Evolutionary conservation across 2,329 filamentous ascomycete species (phyloP).

Genomic region (Colletotrichum eremochloae): DNA sequence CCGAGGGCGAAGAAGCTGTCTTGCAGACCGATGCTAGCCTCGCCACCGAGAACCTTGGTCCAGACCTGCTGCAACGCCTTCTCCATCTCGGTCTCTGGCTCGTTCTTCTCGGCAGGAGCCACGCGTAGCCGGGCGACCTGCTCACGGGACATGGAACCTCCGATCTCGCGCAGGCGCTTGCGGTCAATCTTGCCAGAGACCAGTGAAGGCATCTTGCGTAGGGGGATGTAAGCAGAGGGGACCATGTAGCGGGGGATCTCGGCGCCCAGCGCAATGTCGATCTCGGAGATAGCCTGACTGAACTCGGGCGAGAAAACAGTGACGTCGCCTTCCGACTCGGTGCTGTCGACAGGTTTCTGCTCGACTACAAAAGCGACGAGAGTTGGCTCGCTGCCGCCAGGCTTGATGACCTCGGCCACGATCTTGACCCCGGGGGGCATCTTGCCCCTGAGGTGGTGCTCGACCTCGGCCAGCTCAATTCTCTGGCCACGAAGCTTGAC

Average conservation of each 20-base stretch:
- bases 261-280: conserved; percentile 51
- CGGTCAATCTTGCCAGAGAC: conserved; percentile 65
- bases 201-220: conserved; percentile 60
- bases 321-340: conserved; percentile 44
- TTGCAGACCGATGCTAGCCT: conserved; percentile 51
- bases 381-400: conserved; percentile 58
- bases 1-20: conserved; percentile 64
- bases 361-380: conserved; percentile 61
- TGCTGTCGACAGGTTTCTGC: conserved; percentile 46
- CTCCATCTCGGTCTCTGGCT: conserved; percentile 56
- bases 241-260: conserved; percentile 62
- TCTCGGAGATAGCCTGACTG: conserved; percentile 47
- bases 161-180: conserved; percentile 62
- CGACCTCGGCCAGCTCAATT: conserved; percentile 70
- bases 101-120: conserved; percentile 49
- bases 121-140: conserved; percentile 54
- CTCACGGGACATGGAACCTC: conserved; percentile 56
- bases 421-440: conserved; percentile 59
- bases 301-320: conserved; percentile 52
- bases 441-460: conserved; percentile 61
- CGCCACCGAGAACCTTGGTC: conserved; percentile 53
- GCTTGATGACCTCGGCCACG: conserved; percentile 63
- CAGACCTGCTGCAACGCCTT: conserved; percentile 55
- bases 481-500: conserved; percentile 76
- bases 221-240: conserved; percentile 60